Base-by-base conservation (phyloP, 2,329 filamentous ascomycete species). In the Colletotrichum falcatum region DNA sequence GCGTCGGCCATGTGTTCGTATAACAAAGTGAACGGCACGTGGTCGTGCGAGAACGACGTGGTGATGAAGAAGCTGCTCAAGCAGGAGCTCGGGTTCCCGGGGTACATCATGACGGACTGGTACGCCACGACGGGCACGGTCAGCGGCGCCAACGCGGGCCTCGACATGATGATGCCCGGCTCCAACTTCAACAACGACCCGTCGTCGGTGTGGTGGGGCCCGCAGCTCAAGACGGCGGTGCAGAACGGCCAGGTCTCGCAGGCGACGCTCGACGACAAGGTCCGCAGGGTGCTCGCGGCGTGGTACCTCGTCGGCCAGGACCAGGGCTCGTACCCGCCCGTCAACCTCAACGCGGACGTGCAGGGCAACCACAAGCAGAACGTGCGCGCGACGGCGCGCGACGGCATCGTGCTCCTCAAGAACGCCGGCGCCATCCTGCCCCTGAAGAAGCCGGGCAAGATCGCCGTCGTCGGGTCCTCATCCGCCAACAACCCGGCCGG, bases 151-250 rank as follows among this genome's bases (percentile, higher is more conserved):
- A 84, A 91, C 72, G 87, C 89, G 30, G 93, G 93, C 35, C 79
- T 95, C 72, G 93, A 95, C 78, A 94, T 94, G 92, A 90, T 90
- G 2, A 95, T 95, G 92, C 92, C 92, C 0, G 93, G 94, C 68
- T 89, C 83, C 62, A 83, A 87, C 74, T 89, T 79, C 76, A 88
- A 88, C 77, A 85, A 82, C 51, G 37, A 60, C 2, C 66, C 64
- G 9, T 2, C 7, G 16, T 62, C 60, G 11, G 78, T 88, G 3
- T 82, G 87, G 46, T 90, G 89, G 88, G 89, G 89, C 0, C 79
- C 83, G 12, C 82, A 82, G 71, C 84, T 91, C 20, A 81, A 81
- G 63, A 81, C 76, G 58, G 88, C 88, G 33, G 82, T 91, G 72
- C 82, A 87, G 74, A 87, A 85, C 73, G 88, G 88, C 39, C 84